Evolutionary conservation across 495 filamentous ascomycete species (phyloP), one percentile per base, ranked within the genome.

Genomic region (Haplographium delicatum): DNA sequence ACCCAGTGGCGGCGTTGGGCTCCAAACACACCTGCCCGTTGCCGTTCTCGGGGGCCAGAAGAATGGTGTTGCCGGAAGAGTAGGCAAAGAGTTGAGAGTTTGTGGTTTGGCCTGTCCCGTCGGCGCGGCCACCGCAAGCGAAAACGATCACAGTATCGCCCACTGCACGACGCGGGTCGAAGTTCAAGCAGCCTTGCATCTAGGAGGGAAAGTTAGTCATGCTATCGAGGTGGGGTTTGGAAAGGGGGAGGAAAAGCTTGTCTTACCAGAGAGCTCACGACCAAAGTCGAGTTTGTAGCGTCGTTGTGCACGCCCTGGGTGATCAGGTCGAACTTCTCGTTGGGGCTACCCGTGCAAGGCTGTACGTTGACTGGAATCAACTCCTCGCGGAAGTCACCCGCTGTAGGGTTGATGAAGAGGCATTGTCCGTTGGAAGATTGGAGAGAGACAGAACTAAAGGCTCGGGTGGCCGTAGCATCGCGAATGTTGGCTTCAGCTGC

Each of bases 351-450:
- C 1, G 62, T 58, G 60, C 75, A 79, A 1, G 62, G 50, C 19
- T 72, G 70, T 10, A 76, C 27, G 4, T 61, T 58, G 10, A 79
- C 63, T 0, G 75, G 75, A 35, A 79, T 76, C 34, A 79, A 53
- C 49, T 79, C 78, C 59, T 78, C 63, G 1, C 75, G 69, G 62
- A 79, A 79, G 34, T 79, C 75, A 18, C 75, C 75, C 2, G 72
- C 75, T 0, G 71, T 74, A 1, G 75, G 72, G 44, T 79, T 68
- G 47, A 79, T 58, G 43, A 72, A 78, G 27, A 79, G 65, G 41
- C 75, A 79, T 34, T 72, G 61, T 5, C 74, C 74, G 22, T 20
- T 40, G 0, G 72, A 65, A 2, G 69, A 68, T 27, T 72, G 62
- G 59, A 79, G 72, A 31, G 63, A 63, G 15, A 72, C 71, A 27